Conservation (phyloP, 352 stramenopile species). For the Globisporangium iwayamae region DNA sequence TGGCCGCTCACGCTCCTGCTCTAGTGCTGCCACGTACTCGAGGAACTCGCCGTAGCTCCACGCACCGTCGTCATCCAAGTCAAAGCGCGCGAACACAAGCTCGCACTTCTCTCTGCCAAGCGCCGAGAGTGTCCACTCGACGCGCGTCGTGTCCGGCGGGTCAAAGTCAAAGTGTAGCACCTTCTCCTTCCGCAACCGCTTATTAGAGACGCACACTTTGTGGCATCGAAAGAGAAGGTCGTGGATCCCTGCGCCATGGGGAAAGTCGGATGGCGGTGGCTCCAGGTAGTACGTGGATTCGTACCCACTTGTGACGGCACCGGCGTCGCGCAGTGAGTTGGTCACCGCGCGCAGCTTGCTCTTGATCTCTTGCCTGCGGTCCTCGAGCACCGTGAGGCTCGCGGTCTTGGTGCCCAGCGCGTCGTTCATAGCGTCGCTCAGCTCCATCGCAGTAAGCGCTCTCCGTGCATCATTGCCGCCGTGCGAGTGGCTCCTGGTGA, state of each 20-base stretch:
- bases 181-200: constrained; percentile 16
- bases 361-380: constrained; percentile 34
- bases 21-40: constrained; percentile 49
- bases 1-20: constrained; percentile 13
- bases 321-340: constrained; percentile 40
- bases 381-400: constrained; percentile 32
- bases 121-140: constrained; percentile 36
- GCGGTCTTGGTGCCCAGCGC: constrained; percentile 1
- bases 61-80: constrained; percentile 42
- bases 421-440: constrained; percentile 14
- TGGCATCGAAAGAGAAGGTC: constrained; percentile 31
- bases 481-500: constrained; percentile 6
- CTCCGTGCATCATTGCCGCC: too few species aligned
- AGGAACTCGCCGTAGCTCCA: constrained; percentile 62
- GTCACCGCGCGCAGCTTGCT: constrained; percentile 32
- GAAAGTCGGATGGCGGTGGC: constrained; percentile 18
- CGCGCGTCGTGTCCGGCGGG: constrained; percentile 25
- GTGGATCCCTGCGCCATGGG: constrained; percentile 13
- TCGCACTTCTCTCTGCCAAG: constrained; percentile 49
- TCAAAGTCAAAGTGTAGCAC: constrained; percentile 46
- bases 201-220: constrained; percentile 17
- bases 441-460: not conserved
- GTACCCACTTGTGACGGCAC: constrained; percentile 53
- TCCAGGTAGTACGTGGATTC: constrained; percentile 50
- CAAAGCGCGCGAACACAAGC: constrained; percentile 48